Evolutionary conservation across 345 rosid species (phyloP).

Genomic region (Citrus mangshanensis): DNA sequence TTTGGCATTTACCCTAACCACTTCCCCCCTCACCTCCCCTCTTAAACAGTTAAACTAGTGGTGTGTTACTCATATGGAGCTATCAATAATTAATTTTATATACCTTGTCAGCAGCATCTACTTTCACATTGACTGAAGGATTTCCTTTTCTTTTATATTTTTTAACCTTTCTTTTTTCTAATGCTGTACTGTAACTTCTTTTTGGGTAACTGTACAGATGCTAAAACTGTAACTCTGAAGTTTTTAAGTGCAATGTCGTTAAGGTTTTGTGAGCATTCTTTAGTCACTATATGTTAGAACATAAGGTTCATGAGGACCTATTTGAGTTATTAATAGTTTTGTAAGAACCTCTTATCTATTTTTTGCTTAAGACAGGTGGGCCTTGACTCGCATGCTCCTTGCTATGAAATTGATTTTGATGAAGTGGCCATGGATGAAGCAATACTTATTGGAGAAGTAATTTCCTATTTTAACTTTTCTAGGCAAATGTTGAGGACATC

Average conservation of each 20-base stretch:
- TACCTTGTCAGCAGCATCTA: background rate
- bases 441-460: slow-evolving; percentile 56
- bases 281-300: background rate
- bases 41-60: background rate
- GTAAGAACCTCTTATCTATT: background rate
- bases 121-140: no score
- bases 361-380: slow-evolving; percentile 46
- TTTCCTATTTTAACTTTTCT: slow-evolving; percentile 16
- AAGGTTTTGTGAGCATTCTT: background rate
- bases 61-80: background rate
- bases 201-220: background rate
- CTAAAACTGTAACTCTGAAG: background rate
- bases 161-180: background rate
- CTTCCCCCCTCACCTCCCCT: no score
- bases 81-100: background rate
- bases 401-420: slow-evolving; percentile 36
- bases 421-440: slow-evolving; percentile 52
- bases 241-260: background rate
- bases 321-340: background rate
- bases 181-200: background rate
- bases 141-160: background rate
- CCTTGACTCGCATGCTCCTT: slow-evolving; percentile 42
- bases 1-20: background rate
- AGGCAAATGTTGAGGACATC: slow-evolving; percentile 1
- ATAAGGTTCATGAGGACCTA: background rate